Evolutionary conservation across 768 basidiomycete genomes (phyloP).

Genomic region (Auricularia cornea): DNA sequence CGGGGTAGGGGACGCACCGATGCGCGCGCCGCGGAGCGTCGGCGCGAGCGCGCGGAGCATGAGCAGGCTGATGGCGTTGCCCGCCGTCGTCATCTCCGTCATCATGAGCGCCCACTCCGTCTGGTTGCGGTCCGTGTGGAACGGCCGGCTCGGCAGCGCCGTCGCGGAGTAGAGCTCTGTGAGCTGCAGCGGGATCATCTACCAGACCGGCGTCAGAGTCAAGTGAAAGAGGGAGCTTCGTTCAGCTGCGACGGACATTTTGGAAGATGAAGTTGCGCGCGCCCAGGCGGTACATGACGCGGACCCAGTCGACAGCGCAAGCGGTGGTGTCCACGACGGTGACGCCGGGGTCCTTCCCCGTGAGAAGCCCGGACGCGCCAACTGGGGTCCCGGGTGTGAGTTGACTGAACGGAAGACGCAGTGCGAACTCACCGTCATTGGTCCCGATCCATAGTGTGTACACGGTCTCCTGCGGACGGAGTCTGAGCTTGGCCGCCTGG

Average conservation of each 20-base stretch:
- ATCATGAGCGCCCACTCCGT: conserved; percentile 49
- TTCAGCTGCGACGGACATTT: too few relatives aligned
- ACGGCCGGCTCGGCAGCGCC: conserved; percentile 42
- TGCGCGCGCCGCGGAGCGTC: conserved; percentile 42
- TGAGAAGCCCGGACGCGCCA: conserved; percentile 45
- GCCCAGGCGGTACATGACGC: conserved; percentile 44
- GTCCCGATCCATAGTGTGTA: conserved; percentile 66
- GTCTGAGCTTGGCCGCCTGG: conserved; percentile 46
- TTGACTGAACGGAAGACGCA: background rate
- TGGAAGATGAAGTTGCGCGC: conserved; percentile 64
- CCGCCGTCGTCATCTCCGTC: conserved; percentile 41
- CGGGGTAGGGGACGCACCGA: conserved; percentile 33
- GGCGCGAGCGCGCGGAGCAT: conserved; percentile 42
- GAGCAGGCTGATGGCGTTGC: conserved; percentile 43
- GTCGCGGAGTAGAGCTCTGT: conserved; percentile 38
- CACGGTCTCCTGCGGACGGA: conserved; percentile 41
- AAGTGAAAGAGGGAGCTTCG: too few relatives aligned
- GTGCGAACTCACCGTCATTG: too few relatives aligned
- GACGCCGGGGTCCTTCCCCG: conserved; percentile 37
- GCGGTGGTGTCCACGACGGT: conserved; percentile 51
- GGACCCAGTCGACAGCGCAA: conserved; percentile 56
- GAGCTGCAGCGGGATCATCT: conserved; percentile 51
- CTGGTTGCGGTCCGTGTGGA: conserved; percentile 42
- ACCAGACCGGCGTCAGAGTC: too few relatives aligned
- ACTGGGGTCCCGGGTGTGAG: conserved; percentile 15